A percentile compares a stretch with the other conserved stretches of the same genome.
Conservation (phyloP, 768 basidiomycete genomes). For the Termitomyces sp. region DNA sequence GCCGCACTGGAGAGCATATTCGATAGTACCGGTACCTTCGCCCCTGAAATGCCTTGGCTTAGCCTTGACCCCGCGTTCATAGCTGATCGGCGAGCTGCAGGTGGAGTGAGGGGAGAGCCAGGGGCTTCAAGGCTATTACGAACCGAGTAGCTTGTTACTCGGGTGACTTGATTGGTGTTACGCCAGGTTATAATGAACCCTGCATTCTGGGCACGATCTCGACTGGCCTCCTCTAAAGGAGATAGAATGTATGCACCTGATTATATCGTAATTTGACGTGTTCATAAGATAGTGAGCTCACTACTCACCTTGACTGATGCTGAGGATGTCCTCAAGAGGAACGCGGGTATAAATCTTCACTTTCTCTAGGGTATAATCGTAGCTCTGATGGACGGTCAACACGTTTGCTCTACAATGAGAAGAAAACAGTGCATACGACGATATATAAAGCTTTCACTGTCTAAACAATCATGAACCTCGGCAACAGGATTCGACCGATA, state of each 20-base stretch:
- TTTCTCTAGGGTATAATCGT: constrained; percentile 90
- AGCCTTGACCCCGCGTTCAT: constrained; percentile 7
- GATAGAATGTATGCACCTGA: constrained; percentile 96
- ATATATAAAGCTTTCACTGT: constrained; percentile 65
- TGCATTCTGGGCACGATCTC: constrained; percentile 82
- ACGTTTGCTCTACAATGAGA: neutral
- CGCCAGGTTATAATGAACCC: constrained; percentile 85
- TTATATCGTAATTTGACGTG: neutral
- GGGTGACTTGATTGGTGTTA: constrained; percentile 63
- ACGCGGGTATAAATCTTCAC: constrained; percentile 87
- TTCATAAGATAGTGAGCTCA: neutral
- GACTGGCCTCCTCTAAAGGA: constrained; percentile 85
- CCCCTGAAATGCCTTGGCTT: constrained; percentile 10
- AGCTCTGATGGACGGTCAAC: constrained; percentile 49
- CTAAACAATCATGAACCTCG: constrained; percentile 11
- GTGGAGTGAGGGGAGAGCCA: constrained; percentile 12
- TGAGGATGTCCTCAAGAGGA: constrained; percentile 73
- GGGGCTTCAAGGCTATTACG: constrained; percentile 51
- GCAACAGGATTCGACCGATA: neutral
- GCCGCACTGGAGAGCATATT: constrained; percentile 28
- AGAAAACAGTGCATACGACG: constrained; percentile 47
- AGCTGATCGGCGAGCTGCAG: constrained; percentile 10
- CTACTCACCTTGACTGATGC: constrained; percentile 68
- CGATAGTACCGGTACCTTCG: constrained; percentile 23
- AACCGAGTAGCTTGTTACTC: constrained; percentile 82